Percentiles rank a stretch among this genome's conserved stretches.
Conservation (phyloP, 176 grass and related monocot genomes). For the Saccharum spontaneum region DNA sequence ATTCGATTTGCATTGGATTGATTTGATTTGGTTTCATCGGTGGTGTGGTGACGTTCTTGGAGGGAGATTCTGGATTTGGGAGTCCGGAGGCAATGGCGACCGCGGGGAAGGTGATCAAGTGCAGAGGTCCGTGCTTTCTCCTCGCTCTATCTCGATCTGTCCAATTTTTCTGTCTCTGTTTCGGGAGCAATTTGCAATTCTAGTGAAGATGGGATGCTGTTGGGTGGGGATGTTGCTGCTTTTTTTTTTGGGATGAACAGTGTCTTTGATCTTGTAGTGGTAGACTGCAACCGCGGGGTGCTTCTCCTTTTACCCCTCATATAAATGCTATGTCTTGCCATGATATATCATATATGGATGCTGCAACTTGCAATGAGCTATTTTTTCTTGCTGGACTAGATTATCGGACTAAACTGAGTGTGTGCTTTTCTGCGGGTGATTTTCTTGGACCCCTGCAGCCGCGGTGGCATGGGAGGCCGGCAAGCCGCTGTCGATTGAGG, state of each 20-base stretch:
- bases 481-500: conserved; percentile 75
- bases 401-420: neutral
- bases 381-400: neutral
- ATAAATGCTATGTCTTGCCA: neutral
- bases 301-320: too few relatives aligned
- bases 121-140: conserved; percentile 61
- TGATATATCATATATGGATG: neutral
- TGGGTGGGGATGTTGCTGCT: too few relatives aligned
- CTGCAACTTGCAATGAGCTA: neutral
- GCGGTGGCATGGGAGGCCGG: conserved; percentile 89
- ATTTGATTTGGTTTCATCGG: neutral
- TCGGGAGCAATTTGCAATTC: neutral
- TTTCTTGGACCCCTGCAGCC: conserved; percentile 40
- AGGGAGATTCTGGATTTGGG: neutral
- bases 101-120: conserved; percentile 73
- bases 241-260: neutral
- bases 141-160: neutral
- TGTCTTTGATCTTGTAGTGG: neutral
- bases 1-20: neutral
- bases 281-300: neutral
- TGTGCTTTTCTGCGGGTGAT: neutral
- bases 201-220: neutral
- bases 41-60: neutral
- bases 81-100: conserved; percentile 47
- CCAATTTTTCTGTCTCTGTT: neutral